These are phyloP conservation scores for Cryptosporidium bovis DNA, from an alignment of 169 alveolate genomes.

Conservation along the genomic window DNA sequence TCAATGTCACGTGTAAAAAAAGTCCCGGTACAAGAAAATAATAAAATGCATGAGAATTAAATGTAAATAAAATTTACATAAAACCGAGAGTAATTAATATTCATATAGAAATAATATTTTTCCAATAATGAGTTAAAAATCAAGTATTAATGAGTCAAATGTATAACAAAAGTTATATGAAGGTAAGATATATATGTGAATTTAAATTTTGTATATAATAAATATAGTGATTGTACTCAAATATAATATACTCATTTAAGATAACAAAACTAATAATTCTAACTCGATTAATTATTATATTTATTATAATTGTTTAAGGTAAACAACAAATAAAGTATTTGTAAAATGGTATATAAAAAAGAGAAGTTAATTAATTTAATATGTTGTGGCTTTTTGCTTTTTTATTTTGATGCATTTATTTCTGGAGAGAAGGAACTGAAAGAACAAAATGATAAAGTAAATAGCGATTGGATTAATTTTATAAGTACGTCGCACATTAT, in stretches of 20 bases:
- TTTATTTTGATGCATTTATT: not conserved
- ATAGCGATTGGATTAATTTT: not conserved
- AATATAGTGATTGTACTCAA: not conserved
- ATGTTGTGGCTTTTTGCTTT: not conserved
- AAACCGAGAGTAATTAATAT: constrained; percentile 45
- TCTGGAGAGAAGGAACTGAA: not conserved
- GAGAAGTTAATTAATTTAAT: not conserved
- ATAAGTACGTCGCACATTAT: not conserved
- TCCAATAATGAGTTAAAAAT: not conserved
- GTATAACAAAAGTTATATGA: not conserved
- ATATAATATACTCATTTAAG: no score
- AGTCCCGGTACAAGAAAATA: not conserved
- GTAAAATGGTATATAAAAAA: no score
- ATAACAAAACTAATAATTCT: no score
- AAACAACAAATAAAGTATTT: no score
- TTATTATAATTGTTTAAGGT: no score
- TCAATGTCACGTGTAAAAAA: constrained; percentile 31
- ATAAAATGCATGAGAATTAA: constrained; percentile 23
- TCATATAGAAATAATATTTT: not conserved
- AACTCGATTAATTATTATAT: no score
- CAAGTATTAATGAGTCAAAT: not conserved
- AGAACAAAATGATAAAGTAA: not conserved
- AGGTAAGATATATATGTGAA: not conserved
- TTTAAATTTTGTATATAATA: not conserved
- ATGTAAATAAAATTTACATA: constrained; percentile 20